Evolutionary conservation across 192 early-diverging fungal species (phyloP).

Genomic region (Podochytrium sp.): DNA sequence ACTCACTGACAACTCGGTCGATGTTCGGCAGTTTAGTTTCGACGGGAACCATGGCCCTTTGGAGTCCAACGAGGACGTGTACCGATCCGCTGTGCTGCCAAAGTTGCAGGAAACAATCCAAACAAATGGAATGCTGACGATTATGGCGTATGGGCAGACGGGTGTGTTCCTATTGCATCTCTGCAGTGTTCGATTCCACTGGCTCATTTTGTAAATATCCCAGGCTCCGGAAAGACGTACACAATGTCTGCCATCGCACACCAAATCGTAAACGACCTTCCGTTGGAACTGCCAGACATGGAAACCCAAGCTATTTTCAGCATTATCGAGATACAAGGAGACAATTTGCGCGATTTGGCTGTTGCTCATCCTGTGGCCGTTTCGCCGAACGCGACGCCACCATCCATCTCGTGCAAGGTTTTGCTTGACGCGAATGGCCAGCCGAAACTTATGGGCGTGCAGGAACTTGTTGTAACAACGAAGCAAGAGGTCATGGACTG

Average conservation of each 20-base stretch:
- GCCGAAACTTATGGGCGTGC: constrained; percentile 8
- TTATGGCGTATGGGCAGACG: constrained; percentile 40
- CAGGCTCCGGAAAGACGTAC: constrained; percentile 42
- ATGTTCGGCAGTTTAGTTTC: constrained; percentile 18
- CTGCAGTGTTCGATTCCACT: too few relatives aligned
- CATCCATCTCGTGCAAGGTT: constrained; percentile 18
- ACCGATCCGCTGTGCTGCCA: constrained; percentile 18
- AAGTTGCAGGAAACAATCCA: constrained; percentile 10
- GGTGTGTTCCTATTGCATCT: neutral
- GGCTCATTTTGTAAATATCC: too few relatives aligned
- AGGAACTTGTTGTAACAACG: neutral
- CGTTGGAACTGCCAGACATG: neutral
- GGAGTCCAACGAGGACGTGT: constrained; percentile 16
- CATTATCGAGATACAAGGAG: constrained; percentile 39
- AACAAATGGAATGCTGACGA: constrained; percentile 23
- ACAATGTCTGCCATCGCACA: constrained; percentile 26
- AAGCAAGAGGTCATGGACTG: constrained; percentile 29
- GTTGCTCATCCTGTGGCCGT: neutral
- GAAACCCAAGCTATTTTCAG: neutral
- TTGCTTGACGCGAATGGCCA: constrained; percentile 22
- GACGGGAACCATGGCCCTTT: neutral
- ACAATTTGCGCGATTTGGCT: constrained; percentile 32
- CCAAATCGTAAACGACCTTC: constrained; percentile 30
- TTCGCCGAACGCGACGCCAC: too few relatives aligned
- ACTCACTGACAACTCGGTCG: constrained; percentile 11